Percentiles rank a stretch among this genome's conserved stretches.
phyloP scores from a whole-genome alignment of 345 rosid genomes.

The Cardiospermum halicacabum region DNA sequence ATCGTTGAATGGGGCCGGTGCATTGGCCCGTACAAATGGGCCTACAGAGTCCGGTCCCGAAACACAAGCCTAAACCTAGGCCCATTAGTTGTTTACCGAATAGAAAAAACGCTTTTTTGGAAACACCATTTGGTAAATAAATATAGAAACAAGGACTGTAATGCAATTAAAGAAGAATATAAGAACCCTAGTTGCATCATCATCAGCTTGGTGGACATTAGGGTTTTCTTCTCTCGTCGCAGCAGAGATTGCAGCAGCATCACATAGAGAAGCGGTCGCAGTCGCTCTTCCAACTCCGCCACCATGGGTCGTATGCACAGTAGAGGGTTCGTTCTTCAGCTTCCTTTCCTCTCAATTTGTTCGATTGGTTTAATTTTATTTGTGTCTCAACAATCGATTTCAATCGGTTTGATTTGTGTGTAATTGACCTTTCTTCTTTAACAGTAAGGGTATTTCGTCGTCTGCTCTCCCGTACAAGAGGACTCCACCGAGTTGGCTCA shows the following conservation, averaged over 20 bases:
- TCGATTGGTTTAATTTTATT: background rate
- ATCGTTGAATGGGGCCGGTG: too few species aligned
- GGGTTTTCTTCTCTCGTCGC: constrained; percentile 25
- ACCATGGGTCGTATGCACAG: constrained; percentile 92
- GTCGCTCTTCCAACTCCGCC: constrained; percentile 9
- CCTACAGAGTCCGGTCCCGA: too few species aligned
- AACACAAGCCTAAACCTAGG: background rate
- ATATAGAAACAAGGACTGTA: background rate
- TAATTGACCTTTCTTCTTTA: background rate
- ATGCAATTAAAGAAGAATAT: constrained; percentile 6
- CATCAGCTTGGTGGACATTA: background rate
- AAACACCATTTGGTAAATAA: background rate
- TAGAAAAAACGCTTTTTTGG: too few species aligned
- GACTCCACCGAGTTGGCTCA: constrained; percentile 80
- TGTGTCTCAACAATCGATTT: background rate
- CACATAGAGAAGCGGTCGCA: constrained; percentile 14
- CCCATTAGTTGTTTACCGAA: background rate
- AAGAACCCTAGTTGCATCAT: constrained; percentile 7
- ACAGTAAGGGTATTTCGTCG: constrained; percentile 81
- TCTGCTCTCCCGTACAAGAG: constrained; percentile 87
- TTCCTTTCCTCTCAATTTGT: background rate
- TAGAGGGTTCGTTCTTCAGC: constrained; percentile 41
- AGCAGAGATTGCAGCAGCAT: constrained; percentile 5
- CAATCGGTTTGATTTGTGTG: background rate
- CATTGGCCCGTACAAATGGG: too few species aligned